Percentiles rank a stretch among this genome's conserved stretches.
Evolutionary conservation across 129 eudicot genomes (phyloP).

Genomic region (Helianthus tuberosus): DNA sequence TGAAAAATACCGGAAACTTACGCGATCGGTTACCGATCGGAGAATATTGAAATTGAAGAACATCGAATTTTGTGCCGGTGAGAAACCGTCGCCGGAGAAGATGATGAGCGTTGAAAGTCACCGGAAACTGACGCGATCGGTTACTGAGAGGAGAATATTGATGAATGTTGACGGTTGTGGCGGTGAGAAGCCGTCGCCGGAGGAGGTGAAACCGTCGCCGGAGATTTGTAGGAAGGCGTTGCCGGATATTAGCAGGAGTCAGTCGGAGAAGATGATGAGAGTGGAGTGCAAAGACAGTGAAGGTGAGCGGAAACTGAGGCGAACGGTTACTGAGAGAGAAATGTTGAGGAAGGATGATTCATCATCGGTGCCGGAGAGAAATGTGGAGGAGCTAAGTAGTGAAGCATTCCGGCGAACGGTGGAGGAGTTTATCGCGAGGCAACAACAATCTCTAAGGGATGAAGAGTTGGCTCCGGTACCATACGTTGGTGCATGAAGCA

Average conservation of each 20-base stretch:
- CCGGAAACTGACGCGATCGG: slow-evolving; percentile 36
- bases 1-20: slow-evolving; percentile 27
- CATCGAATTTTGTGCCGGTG: slow-evolving; percentile 11
- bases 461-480: slow-evolving; percentile 55
- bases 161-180: slow-evolving; percentile 17
- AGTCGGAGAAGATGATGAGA: slow-evolving; percentile 46
- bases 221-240: neutral
- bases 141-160: slow-evolving; percentile 39
- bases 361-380: neutral
- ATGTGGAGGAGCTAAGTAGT: slow-evolving; percentile 60
- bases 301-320: slow-evolving; percentile 34
- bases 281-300: neutral
- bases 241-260: neutral
- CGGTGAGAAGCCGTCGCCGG: neutral
- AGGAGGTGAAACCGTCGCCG: no score
- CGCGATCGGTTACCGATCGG: slow-evolving; percentile 51
- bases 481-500: slow-evolving; percentile 30
- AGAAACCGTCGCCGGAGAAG: slow-evolving; percentile 35
- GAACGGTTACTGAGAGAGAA: slow-evolving; percentile 48
- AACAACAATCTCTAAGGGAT: slow-evolving; percentile 67
- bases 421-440: slow-evolving; percentile 85
- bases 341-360: slow-evolving; percentile 5
- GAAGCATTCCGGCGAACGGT: slow-evolving; percentile 83
- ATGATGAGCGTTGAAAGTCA: neutral
- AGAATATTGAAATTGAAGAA: slow-evolving; percentile 5